A percentile compares a stretch with the other conserved stretches of the same genome.
Evolutionary conservation across 2,329 filamentous ascomycete genomes (phyloP).

Genomic region (Neofusicoccum sp.): DNA sequence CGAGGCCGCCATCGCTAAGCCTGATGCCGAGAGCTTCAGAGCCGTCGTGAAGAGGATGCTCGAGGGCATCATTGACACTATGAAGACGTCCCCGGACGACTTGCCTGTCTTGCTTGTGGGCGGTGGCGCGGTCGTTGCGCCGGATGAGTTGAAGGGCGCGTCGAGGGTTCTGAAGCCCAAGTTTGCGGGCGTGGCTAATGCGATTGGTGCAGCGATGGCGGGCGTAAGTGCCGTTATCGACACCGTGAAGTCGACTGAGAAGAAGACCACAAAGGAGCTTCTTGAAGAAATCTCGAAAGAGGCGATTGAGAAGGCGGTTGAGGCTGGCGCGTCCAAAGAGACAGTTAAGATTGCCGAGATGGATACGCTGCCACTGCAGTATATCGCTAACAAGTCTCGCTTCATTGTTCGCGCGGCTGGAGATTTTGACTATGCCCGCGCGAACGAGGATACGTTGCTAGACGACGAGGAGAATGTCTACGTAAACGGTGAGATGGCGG

Average conservation of each 20-base stretch:
- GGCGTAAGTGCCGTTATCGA: slow-evolving; percentile 56
- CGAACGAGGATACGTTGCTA: neutral
- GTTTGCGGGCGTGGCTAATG: slow-evolving; percentile 58
- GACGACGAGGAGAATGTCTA: neutral
- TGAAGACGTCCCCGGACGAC: slow-evolving; percentile 56
- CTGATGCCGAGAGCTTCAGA: slow-evolving; percentile 30
- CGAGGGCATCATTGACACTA: slow-evolving; percentile 53
- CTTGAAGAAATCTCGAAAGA: slow-evolving; percentile 44
- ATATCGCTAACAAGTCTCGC: slow-evolving; percentile 31
- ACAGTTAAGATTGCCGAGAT: slow-evolving; percentile 48
- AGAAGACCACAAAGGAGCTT: slow-evolving; percentile 12
- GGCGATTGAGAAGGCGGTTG: slow-evolving; percentile 36
- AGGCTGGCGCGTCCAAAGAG: slow-evolving; percentile 33
- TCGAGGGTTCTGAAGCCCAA: slow-evolving; percentile 52
- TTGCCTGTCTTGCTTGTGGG: slow-evolving; percentile 57
- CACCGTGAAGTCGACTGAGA: slow-evolving; percentile 33
- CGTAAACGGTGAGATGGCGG: neutral
- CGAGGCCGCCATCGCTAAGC: slow-evolving; percentile 10
- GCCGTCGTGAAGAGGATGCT: slow-evolving; percentile 45
- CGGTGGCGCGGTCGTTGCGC: slow-evolving; percentile 55
- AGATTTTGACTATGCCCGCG: slow-evolving; percentile 4
- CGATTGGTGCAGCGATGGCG: slow-evolving; percentile 60
- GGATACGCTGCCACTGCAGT: slow-evolving; percentile 39
- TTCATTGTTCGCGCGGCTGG: slow-evolving; percentile 19
- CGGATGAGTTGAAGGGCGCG: slow-evolving; percentile 50